Evolutionary conservation across 331 rosid genomes (phyloP).

Genomic region (Acacia pycnantha): DNA sequence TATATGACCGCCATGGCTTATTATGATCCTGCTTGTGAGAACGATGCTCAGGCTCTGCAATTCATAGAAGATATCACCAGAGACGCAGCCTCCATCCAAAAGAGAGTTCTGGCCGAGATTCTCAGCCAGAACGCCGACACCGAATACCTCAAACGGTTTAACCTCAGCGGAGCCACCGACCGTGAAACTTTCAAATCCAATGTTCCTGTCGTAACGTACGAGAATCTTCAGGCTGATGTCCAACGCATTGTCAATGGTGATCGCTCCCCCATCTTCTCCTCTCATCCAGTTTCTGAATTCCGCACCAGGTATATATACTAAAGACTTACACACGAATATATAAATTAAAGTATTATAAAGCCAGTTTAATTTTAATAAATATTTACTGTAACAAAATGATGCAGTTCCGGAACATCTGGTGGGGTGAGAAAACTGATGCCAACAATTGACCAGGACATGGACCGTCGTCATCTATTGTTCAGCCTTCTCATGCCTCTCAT

Average conservation of each 20-base stretch:
- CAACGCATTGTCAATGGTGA: conserved; percentile 87
- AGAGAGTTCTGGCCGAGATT: conserved; percentile 57
- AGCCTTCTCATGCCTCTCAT: conserved; percentile 89
- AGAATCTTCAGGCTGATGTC: conserved; percentile 65
- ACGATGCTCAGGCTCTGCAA: conserved; percentile 51
- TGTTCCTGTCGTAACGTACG: conserved; percentile 69
- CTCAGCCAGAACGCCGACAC: conserved; percentile 58
- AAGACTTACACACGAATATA: neutral
- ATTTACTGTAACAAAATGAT: neutral
- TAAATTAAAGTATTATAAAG: neutral
- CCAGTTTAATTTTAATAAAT: neutral
- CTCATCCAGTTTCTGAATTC: conserved; percentile 78
- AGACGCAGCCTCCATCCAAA: conserved; percentile 51
- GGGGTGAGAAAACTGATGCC: conserved; percentile 92
- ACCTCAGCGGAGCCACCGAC: conserved; percentile 62
- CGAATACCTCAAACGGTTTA: conserved; percentile 61
- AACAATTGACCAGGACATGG: conserved; percentile 61
- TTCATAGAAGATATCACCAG: conserved; percentile 63
- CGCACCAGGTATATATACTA: conserved; percentile 61
- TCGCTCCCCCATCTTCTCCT: conserved; percentile 64
- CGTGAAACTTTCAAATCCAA: conserved; percentile 61
- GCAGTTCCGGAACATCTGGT: conserved; percentile 90
- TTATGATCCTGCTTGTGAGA: conserved; percentile 38
- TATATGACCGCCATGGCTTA: conserved; percentile 38
- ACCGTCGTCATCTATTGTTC: conserved; percentile 67